Base-by-base conservation (phyloP, 2,329 filamentous ascomycete species). In the Bipolaris victoriae region DNA sequence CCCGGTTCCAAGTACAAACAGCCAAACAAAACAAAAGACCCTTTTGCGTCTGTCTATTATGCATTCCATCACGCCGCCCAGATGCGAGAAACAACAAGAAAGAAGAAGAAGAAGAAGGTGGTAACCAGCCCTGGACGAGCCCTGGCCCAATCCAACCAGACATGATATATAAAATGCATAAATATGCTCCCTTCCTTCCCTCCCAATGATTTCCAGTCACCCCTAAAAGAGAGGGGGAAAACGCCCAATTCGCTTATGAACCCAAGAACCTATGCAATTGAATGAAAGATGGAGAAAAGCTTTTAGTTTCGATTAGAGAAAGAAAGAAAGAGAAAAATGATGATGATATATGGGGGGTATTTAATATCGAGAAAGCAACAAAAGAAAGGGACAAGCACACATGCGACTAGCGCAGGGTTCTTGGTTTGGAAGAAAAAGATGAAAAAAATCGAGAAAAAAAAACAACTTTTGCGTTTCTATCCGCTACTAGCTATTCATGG, bases 401-500 rank as follows among this genome's bases (percentile, higher is more conserved):
- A 41, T 22, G 40, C 40, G 40, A 7, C 40, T 43, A n/a, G 40
- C 40, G 40, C 40, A 22, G 3, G 3, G 16, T 29, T 44, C 18
- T 15, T 13, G 16, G 18, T 7, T 48, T 5, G 18, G n/a, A 24
- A 44, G 20, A 31, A 7, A 11, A 44, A 11, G 7, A 45, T 11
- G 9, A 51, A 2, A 35, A 22, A 4, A n/a, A 11, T 22, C 26
- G 10, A 22, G 16, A 13, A 3, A 20, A 36, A 39, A 44, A 18
- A 18, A 11, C n/a, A n/a, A 33, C 16, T 29, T 56, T 48, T 24
- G 22, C 26, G 22, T 29, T 49, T 22, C 43, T 46, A 55, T 43
- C 29, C 41, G 33, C 36, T 41, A 7, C 49, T 44, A 2, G 45
- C 70, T 62, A 76, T 39, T 71, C 63, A 76, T 39, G 74, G 74